Percentiles rank a stretch among this genome's conserved stretches.
Evolutionary conservation across 2,329 filamentous ascomycete genomes (phyloP).

Genomic region (Paecilomyces dactylethromorphus): DNA sequence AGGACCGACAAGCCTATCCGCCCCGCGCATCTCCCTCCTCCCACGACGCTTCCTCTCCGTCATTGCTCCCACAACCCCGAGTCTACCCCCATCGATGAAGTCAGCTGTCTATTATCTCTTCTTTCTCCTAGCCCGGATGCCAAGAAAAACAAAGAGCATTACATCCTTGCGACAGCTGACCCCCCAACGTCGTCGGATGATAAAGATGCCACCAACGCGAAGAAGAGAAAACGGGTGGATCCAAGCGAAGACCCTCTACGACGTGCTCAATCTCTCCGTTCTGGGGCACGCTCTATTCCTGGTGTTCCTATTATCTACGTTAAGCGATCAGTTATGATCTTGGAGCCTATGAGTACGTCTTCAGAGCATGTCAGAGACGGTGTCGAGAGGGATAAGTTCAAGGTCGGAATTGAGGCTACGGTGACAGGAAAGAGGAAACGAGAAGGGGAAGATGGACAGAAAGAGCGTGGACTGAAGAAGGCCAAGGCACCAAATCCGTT

Average conservation of each 20-base stretch:
- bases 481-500: conserved; percentile 42
- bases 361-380: conserved; percentile 37
- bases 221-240: conserved; percentile 29
- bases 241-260: conserved; percentile 23
- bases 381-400: conserved; percentile 42
- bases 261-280: conserved; percentile 27
- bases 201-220: conserved; percentile 9
- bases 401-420: conserved; percentile 31
- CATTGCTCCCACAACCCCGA: conserved; percentile 42
- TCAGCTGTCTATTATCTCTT: conserved; percentile 38
- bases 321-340: conserved; percentile 45
- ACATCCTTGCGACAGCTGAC: conserved; percentile 40
- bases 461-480: conserved; percentile 26
- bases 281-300: conserved; percentile 35
- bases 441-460: conserved; percentile 18
- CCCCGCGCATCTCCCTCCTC: conserved; percentile 39
- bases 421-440: conserved; percentile 27
- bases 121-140: conserved; percentile 30
- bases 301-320: conserved; percentile 47
- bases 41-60: conserved; percentile 38
- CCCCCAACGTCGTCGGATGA: conserved; percentile 19
- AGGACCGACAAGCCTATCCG: conserved; percentile 33
- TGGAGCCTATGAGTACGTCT: conserved; percentile 41
- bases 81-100: conserved; percentile 36
- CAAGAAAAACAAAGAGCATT: conserved; percentile 44